Percentiles rank a stretch among this genome's conserved stretches.
These are phyloP conservation scores for Saccharomycopsis sp. DNA, from an alignment of 805 yeast genomes.

Conservation along the genomic window DNA sequence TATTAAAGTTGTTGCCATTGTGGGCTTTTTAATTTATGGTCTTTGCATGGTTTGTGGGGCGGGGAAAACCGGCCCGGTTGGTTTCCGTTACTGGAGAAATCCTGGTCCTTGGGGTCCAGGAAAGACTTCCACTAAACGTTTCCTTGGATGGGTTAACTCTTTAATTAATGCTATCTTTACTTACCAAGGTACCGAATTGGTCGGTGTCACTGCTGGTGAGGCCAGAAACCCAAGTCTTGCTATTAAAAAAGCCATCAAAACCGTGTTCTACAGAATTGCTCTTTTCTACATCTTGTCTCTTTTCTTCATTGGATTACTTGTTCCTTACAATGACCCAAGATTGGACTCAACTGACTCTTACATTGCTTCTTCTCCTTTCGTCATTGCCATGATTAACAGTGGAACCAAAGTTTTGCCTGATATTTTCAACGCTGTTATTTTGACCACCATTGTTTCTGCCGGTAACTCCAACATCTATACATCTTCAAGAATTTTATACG, in stretches of 20 bases:
- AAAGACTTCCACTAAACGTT: constrained; percentile 37
- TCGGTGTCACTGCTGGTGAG: constrained; percentile 56
- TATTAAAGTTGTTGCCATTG: constrained; percentile 46
- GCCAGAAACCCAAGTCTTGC: constrained; percentile 59
- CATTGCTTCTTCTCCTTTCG: constrained; percentile 57
- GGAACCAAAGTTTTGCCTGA: constrained; percentile 49
- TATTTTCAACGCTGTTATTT: constrained; percentile 49
- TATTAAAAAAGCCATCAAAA: constrained; percentile 61
- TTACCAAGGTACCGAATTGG: constrained; percentile 54
- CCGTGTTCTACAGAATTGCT: constrained; percentile 56
- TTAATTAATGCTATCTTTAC: constrained; percentile 50
- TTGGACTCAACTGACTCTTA: constrained; percentile 31
- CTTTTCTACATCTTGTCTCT: constrained; percentile 55
- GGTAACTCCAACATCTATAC: constrained; percentile 53
- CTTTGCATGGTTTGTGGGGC: constrained; percentile 53
- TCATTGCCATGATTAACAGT: constrained; percentile 55
- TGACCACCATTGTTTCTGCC: constrained; percentile 48
- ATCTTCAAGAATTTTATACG: constrained; percentile 49
- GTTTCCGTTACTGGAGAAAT: constrained; percentile 57
- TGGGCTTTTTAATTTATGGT: constrained; percentile 49
- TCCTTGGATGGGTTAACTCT: constrained; percentile 49
- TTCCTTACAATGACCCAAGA: constrained; percentile 54
- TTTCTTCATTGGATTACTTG: constrained; percentile 58
- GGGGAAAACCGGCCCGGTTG: constrained; percentile 49
- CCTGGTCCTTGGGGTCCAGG: constrained; percentile 71